phyloP scores from a whole-genome alignment of 2,329 filamentous ascomycete genomes.

The Chalara sp. region DNA sequence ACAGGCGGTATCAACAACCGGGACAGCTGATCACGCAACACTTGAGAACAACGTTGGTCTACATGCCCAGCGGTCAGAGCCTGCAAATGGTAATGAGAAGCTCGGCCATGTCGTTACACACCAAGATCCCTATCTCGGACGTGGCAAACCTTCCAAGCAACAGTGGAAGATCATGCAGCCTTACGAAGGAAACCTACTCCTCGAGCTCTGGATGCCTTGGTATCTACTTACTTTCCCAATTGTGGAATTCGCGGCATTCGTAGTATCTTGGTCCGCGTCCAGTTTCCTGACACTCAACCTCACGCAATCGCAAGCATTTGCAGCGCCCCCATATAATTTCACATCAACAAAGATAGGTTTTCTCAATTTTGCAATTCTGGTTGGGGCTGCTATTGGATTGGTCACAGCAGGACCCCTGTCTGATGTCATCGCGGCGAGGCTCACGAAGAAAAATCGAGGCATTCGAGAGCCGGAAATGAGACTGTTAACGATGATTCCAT shows the following conservation, averaged over 20 bases:
- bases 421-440: slow-evolving; percentile 27
- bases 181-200: slow-evolving; percentile 39
- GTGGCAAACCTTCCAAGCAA: slow-evolving; percentile 43
- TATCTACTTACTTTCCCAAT: slow-evolving; percentile 57
- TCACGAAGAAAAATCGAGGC: slow-evolving; percentile 25
- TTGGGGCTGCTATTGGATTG: slow-evolving; percentile 38
- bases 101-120: slow-evolving; percentile 31
- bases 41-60: slow-evolving; percentile 12
- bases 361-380: slow-evolving; percentile 43
- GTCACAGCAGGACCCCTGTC: slow-evolving; percentile 41
- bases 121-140: slow-evolving; percentile 48
- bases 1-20: neutral
- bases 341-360: slow-evolving; percentile 38
- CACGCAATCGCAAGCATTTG: slow-evolving; percentile 39
- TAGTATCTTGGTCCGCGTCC: slow-evolving; percentile 52
- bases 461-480: slow-evolving; percentile 32
- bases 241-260: slow-evolving; percentile 54
- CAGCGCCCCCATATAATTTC: slow-evolving; percentile 21
- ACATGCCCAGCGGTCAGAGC: slow-evolving; percentile 1
- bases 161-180: slow-evolving; percentile 50
- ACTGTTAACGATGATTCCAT: slow-evolving; percentile 27
- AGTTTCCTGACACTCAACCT: slow-evolving; percentile 52
- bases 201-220: slow-evolving; percentile 54
- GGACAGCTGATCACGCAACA: slow-evolving; percentile 9
- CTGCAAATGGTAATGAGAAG: slow-evolving; percentile 19